phyloP scores from a whole-genome alignment of 2,329 filamentous ascomycete species.

The Ophiocordyceps unilateralis region DNA sequence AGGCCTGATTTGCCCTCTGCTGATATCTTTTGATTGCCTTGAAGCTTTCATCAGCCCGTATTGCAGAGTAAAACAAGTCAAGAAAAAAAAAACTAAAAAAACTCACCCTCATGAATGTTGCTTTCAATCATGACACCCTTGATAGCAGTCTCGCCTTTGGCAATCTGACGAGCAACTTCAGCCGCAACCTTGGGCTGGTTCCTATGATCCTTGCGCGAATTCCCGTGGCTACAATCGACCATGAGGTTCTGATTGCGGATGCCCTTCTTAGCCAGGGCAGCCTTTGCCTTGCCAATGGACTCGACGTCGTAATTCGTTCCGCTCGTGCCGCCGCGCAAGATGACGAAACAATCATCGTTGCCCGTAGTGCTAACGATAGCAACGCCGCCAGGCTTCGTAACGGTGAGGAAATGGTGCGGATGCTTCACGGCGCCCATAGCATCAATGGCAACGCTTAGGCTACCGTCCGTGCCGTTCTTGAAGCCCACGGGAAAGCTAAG shows the following conservation, averaged over 20 bases:
- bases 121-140: constrained; percentile 99
- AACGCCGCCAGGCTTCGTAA: constrained; percentile 89
- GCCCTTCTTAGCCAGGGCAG: constrained; percentile 56
- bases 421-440: constrained; percentile 85
- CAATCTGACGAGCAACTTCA: constrained; percentile 66
- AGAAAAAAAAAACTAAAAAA: too few species aligned
- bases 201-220: constrained; percentile 88
- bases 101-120: constrained; percentile 76
- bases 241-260: constrained; percentile 58
- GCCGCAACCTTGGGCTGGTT: constrained; percentile 92
- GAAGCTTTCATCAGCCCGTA: background rate
- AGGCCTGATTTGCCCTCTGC: constrained; percentile 69
- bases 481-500: constrained; percentile 95
- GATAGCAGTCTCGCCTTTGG: constrained; percentile 66
- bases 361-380: constrained; percentile 88
- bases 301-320: constrained; percentile 86
- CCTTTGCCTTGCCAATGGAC: constrained; percentile 72
- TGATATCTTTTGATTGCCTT: constrained; percentile 79
- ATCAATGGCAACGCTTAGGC: constrained; percentile 77
- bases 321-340: constrained; percentile 77
- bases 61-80: too few species aligned
- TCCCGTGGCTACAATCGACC: constrained; percentile 96
- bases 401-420: constrained; percentile 90
- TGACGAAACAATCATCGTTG: constrained; percentile 95
- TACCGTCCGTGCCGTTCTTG: constrained; percentile 97